These are phyloP conservation scores for Amaranthus tricolor DNA, from an alignment of 179 eudicot species.

Conservation along the genomic window DNA sequence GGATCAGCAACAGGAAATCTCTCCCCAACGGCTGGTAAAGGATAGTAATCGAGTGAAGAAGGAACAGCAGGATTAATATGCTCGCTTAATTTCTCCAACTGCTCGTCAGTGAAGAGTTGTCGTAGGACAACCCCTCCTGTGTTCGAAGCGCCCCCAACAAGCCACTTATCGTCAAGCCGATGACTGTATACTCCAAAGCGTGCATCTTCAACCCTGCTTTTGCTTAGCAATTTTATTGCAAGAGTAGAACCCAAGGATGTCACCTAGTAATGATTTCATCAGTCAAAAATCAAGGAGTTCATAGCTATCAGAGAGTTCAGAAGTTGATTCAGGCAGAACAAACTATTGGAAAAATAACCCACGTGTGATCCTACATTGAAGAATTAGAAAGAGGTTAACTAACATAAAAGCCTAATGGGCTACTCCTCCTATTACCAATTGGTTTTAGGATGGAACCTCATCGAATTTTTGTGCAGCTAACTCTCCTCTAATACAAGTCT, in stretches of 20 bases:
- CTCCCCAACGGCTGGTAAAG: slow-evolving; percentile 73
- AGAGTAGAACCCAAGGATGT: slow-evolving; percentile 98
- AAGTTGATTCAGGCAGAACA: background rate
- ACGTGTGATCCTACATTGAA: too few species aligned
- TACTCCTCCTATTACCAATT: too few species aligned
- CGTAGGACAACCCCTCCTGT: slow-evolving; percentile 91
- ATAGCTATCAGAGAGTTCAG: background rate
- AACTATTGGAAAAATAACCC: too few species aligned
- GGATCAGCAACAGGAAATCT: slow-evolving; percentile 95
- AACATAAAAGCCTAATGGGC: too few species aligned
- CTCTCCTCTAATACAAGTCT: too few species aligned
- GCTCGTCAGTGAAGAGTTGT: slow-evolving; percentile 74
- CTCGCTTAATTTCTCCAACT: slow-evolving; percentile 60
- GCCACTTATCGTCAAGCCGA: slow-evolving; percentile 98
- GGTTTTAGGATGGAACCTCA: too few species aligned
- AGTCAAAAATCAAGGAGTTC: background rate
- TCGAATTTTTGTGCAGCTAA: too few species aligned
- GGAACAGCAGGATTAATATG: slow-evolving; percentile 64
- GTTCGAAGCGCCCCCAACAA: slow-evolving; percentile 98
- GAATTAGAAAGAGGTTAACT: too few species aligned
- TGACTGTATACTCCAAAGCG: slow-evolving; percentile 94
- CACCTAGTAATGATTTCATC: slow-evolving; percentile 41
- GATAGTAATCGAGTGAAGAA: slow-evolving; percentile 82
- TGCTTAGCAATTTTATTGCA: slow-evolving; percentile 88
- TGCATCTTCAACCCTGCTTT: slow-evolving; percentile 81